Percentiles rank a stretch among this genome's conserved stretches.
These are phyloP conservation scores for Floccularia luteovirens DNA, from an alignment of 768 basidiomycete genomes.

Conservation along the genomic window DNA sequence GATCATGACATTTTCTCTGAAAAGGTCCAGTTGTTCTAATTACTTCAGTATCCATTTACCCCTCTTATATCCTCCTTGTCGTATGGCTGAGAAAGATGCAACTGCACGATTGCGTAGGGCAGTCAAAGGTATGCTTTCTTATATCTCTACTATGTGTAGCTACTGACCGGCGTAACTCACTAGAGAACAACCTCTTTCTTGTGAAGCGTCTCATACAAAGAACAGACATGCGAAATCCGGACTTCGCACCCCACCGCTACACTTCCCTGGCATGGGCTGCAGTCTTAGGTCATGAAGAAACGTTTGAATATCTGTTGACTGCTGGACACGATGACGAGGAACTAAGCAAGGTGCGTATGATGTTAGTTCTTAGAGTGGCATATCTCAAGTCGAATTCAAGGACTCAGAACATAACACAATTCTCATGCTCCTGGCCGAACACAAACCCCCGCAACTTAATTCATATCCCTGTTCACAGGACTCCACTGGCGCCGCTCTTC, in stretches of 20 bases:
- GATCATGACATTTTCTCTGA: no score
- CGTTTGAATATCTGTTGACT: constrained; percentile 83
- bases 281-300: constrained; percentile 81
- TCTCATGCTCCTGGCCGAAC: constrained; percentile 86
- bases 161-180: constrained; percentile 11
- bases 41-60: no score
- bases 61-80: constrained; percentile 15
- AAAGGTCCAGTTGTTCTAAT: no score
- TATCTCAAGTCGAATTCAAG: constrained; percentile 28
- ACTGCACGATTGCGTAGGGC: constrained; percentile 69
- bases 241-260: constrained; percentile 63
- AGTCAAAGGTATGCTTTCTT: constrained; percentile 53
- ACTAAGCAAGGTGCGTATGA: constrained; percentile 67
- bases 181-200: constrained; percentile 95
- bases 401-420: constrained; percentile 92
- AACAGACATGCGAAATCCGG: constrained; percentile 88
- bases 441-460: constrained; percentile 44
- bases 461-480: constrained; percentile 50
- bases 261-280: constrained; percentile 93
- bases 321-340: constrained; percentile 93
- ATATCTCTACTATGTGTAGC: constrained; percentile 5
- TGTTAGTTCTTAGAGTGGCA: neutral
- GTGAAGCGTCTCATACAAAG: constrained; percentile 82
- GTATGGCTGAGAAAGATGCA: constrained; percentile 81
- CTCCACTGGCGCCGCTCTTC: constrained; percentile 62